These are phyloP conservation scores for Pythium monospermum DNA, from an alignment of 352 stramenopile species.

Conservation along the genomic window DNA sequence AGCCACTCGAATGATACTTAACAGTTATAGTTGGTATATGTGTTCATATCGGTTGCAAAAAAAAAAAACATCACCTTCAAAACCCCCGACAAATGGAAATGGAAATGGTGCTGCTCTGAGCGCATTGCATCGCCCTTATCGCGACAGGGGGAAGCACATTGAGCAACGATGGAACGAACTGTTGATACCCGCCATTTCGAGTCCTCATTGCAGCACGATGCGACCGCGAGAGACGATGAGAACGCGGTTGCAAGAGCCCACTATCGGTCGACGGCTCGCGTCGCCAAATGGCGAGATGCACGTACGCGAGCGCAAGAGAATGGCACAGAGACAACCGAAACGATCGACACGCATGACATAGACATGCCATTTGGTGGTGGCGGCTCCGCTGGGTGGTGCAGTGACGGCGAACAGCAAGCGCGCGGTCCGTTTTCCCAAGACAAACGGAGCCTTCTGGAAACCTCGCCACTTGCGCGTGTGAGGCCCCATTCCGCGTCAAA, in stretches of 20 bases:
- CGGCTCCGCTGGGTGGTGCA: background rate
- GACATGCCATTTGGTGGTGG: background rate
- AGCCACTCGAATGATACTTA: background rate
- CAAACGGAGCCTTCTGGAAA: background rate
- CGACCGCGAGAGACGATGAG: conserved; percentile 11
- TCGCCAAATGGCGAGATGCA: conserved; percentile 7
- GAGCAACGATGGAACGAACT: background rate
- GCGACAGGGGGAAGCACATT: too few relatives aligned
- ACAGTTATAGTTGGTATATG: background rate
- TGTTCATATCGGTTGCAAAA: too few relatives aligned
- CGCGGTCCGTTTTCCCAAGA: too few relatives aligned
- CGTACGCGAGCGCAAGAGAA: too few relatives aligned
- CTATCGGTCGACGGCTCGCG: conserved; percentile 2
- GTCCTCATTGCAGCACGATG: conserved; percentile 15
- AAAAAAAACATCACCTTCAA: too few relatives aligned
- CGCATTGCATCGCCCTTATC: too few relatives aligned
- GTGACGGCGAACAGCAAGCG: conserved; percentile 2
- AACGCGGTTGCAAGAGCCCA: conserved; percentile 5
- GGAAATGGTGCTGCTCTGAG: too few relatives aligned
- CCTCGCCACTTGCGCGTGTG: background rate
- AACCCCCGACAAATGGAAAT: too few relatives aligned
- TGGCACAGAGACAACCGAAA: too few relatives aligned
- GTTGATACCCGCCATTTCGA: conserved; percentile 11
- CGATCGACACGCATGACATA: conserved; percentile 1
- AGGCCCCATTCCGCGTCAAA: conserved; percentile 4